These are phyloP conservation scores for Scolecobasidium constrictum DNA, from an alignment of 2,329 filamentous ascomycete genomes.

Conservation along the genomic window DNA sequence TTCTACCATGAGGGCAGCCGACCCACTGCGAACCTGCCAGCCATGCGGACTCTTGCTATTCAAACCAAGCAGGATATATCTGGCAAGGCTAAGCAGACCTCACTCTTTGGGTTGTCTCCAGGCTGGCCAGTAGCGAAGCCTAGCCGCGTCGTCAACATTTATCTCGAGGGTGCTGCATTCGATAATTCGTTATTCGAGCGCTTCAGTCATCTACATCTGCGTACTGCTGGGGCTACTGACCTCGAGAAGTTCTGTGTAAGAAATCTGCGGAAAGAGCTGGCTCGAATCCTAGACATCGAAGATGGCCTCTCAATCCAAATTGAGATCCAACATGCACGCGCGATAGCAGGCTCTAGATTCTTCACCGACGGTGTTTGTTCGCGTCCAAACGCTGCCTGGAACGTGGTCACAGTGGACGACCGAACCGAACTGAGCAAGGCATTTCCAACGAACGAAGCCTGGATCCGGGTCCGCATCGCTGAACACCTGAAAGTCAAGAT, in stretches of 20 bases:
- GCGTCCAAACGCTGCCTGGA: constrained; percentile 2
- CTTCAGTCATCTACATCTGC: background rate
- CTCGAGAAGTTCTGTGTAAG: background rate
- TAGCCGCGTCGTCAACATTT: background rate
- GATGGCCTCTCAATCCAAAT: background rate
- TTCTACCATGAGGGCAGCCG: background rate
- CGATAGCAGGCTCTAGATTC: background rate
- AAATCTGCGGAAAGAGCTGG: background rate
- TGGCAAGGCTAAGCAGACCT: background rate
- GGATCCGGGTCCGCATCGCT: background rate
- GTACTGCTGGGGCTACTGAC: background rate
- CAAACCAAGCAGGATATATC: background rate
- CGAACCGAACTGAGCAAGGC: background rate
- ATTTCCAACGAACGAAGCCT: background rate
- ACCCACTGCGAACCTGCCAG: background rate
- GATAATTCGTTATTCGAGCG: background rate
- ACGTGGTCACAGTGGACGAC: background rate
- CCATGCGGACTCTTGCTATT: background rate
- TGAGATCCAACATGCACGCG: background rate
- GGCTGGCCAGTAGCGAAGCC: background rate
- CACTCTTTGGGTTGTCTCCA: background rate
- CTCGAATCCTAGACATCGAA: background rate
- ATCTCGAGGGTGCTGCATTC: background rate
- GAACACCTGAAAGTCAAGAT: constrained; percentile 1
- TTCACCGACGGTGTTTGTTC: background rate